Conservation (phyloP, 2,329 filamentous ascomycete genomes). For the Tolypocladium tropicale region DNA sequence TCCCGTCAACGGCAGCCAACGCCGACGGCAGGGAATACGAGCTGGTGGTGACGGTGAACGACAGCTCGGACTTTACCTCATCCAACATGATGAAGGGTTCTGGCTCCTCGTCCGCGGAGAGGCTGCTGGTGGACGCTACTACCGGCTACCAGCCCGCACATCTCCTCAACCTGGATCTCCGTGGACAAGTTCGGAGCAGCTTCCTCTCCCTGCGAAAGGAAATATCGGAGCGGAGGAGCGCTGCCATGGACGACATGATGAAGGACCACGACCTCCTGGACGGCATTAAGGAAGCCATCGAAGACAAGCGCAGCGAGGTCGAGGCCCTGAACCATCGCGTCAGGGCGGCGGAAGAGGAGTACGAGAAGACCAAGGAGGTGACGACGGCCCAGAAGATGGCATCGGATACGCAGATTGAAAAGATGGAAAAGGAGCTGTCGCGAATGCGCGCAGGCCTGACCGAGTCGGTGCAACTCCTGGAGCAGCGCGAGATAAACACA, state of each 20-base stretch:
- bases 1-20: constrained; percentile 74
- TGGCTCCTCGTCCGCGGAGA: constrained; percentile 44
- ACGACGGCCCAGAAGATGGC: constrained; percentile 80
- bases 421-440: constrained; percentile 96
- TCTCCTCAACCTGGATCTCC: constrained; percentile 79
- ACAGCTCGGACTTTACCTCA: constrained; percentile 64
- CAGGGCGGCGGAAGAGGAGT: constrained; percentile 81
- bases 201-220: constrained; percentile 76
- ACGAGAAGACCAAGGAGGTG: constrained; percentile 82
- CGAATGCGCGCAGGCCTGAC: constrained; percentile 78
- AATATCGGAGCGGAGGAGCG: constrained; percentile 77
- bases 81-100: constrained; percentile 40
- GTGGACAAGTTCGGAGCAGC: constrained; percentile 69
- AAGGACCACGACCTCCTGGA: constrained; percentile 90
- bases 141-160: constrained; percentile 87
- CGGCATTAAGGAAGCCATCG: constrained; percentile 91
- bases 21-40: constrained; percentile 81
- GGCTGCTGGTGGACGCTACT: constrained; percentile 69
- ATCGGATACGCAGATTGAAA: constrained; percentile 90
- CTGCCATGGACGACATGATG: constrained; percentile 81
- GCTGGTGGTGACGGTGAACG: constrained; percentile 70
- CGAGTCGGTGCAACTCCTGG: constrained; percentile 83
- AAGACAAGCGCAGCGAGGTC: constrained; percentile 88
- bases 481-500: constrained; percentile 91
- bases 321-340: constrained; percentile 85